These are phyloP conservation scores for Pseudogymnoascus destructans DNA, from an alignment of 2,329 filamentous ascomycete species.

Conservation along the genomic window DNA sequence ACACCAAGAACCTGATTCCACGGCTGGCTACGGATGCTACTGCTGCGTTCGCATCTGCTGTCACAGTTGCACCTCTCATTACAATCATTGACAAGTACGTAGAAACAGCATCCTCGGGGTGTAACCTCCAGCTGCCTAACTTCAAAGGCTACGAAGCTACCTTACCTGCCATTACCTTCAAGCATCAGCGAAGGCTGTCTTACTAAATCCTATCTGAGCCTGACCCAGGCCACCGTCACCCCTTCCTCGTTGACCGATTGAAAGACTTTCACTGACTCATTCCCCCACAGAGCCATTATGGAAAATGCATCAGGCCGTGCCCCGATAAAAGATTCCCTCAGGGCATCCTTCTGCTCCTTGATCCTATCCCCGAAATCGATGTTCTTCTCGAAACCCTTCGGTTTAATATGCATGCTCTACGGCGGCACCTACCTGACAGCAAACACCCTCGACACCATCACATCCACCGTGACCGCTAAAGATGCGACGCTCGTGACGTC, in stretches of 20 bases:
- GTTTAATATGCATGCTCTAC: constrained; percentile 63
- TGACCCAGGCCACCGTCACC: not conserved
- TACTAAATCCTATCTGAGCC: not conserved
- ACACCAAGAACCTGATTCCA: constrained; percentile 57
- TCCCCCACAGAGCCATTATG: constrained; percentile 51
- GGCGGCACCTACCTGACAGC: constrained; percentile 81
- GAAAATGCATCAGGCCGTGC: constrained; percentile 64
- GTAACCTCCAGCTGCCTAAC: not conserved
- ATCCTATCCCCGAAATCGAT: constrained; percentile 46
- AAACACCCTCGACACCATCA: constrained; percentile 70
- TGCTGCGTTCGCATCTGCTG: constrained; percentile 58
- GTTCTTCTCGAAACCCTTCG: constrained; percentile 52
- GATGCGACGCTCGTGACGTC: constrained; percentile 53
- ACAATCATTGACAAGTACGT: constrained; percentile 73
- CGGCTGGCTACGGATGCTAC: constrained; percentile 55
- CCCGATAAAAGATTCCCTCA: constrained; percentile 46
- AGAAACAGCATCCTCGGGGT: not conserved
- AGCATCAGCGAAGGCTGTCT: not conserved
- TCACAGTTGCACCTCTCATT: constrained; percentile 69
- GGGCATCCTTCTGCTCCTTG: constrained; percentile 42
- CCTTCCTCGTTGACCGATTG: not conserved
- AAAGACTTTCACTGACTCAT: constrained; percentile 2
- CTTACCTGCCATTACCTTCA: not conserved
- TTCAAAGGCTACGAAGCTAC: constrained; percentile 4
- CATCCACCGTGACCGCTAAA: constrained; percentile 47